Base-by-base conservation (phyloP, 1,139 yeast species). In the Yamadazyma siamensis region DNA sequence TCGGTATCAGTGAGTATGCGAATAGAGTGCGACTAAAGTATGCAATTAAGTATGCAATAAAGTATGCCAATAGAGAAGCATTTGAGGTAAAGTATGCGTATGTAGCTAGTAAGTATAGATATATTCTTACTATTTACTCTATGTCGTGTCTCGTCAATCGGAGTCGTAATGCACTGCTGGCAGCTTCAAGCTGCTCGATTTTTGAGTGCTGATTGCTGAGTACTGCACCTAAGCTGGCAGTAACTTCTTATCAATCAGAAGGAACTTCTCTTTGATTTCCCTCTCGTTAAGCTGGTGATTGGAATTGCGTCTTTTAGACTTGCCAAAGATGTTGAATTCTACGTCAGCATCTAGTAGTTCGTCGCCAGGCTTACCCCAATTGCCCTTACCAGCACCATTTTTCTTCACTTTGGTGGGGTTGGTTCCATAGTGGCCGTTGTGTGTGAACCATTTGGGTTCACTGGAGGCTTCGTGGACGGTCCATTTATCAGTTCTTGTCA, bases 401-500 rank as follows among this genome's bases (percentile, higher is more conserved):
- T 86, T 87, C 75, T 87, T 87, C 35, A 83, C 71, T 52, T 78
- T 75, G 52, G 77, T 80, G 35, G 95, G 94, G 39, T 80, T 77
- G 35, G 75, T 69, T 47, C 80, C 79, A 39, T 59, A 54, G 47
- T 71, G 71, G 21, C 94, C 94, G 46, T 74, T 70, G 53, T 81
- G 87, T 39, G 88, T 81, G 57, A 86, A 86, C 76, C 76, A 85
- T 52, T 75, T 78, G 33, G 88, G 77, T 41, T 71, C 75, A 21
- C 76, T 65, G 40, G 70, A 65, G 35, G 71, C 58, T 56, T 81
- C 83, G 50, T 76, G 81, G 27, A 67, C 67, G 23, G 81, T 75
- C 81, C 91, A 81, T 63, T 86, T 81, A 59, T 77, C 77, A 35
- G 95, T 86, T 77, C 94, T 82, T 38, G 94, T 76, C 95, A 86